Evolutionary conservation across 2,329 filamentous ascomycete species (phyloP).

Genomic region (Fusarium proliferatum): DNA sequence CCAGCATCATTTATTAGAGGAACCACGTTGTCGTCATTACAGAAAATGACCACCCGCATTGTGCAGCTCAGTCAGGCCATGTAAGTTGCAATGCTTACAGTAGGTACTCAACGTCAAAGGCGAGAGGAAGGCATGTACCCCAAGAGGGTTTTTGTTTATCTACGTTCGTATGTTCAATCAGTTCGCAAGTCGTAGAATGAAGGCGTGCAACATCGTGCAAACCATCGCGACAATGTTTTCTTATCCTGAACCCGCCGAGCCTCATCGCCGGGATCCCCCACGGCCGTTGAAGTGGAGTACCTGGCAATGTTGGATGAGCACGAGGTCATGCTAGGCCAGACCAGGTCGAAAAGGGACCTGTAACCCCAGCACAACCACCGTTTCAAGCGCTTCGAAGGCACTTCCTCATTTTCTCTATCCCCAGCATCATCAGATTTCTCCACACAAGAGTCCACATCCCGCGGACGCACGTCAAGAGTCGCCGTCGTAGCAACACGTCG

Average conservation of each 20-base stretch:
- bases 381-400: slow-evolving; percentile 23
- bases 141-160: slow-evolving; percentile 29
- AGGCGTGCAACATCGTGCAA: slow-evolving; percentile 14
- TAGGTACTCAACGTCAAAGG: background rate
- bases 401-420: slow-evolving; percentile 28
- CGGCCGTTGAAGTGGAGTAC: slow-evolving; percentile 22
- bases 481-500: slow-evolving; percentile 44
- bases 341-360: slow-evolving; percentile 23
- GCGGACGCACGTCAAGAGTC: slow-evolving; percentile 40
- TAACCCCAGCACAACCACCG: slow-evolving; percentile 39
- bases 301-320: slow-evolving; percentile 11
- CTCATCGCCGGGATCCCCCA: slow-evolving; percentile 29
- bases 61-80: slow-evolving; percentile 18
- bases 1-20: slow-evolving; percentile 15
- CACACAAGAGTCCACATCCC: slow-evolving; percentile 38
- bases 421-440: slow-evolving; percentile 40
- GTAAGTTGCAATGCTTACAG: slow-evolving; percentile 22
- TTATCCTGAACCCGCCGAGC: slow-evolving; percentile 32
- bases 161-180: slow-evolving; percentile 6
- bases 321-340: slow-evolving; percentile 16
- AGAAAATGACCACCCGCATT: slow-evolving; percentile 16
- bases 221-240: slow-evolving; percentile 25
- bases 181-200: background rate
- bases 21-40: slow-evolving; percentile 26
- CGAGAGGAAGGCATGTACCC: slow-evolving; percentile 3